phyloP scores from a whole-genome alignment of 2,329 filamentous ascomycete species.

The Sarocladium brachiariae region DNA sequence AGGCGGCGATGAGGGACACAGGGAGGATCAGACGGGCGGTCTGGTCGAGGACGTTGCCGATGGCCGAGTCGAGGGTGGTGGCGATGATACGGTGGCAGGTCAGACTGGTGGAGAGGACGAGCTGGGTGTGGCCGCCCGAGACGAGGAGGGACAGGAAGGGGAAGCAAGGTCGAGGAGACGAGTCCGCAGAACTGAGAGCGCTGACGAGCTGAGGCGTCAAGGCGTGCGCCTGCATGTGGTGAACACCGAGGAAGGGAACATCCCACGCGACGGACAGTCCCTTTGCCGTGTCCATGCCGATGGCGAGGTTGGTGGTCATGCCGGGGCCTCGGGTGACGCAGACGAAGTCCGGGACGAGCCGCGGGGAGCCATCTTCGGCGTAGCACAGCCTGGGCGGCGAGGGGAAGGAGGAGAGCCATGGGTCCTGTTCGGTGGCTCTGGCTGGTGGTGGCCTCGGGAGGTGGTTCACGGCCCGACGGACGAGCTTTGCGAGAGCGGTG shows the following conservation, averaged over 20 bases:
- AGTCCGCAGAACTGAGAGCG: slow-evolving; percentile 39
- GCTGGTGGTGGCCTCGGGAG: slow-evolving; percentile 34
- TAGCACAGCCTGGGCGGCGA: slow-evolving; percentile 9
- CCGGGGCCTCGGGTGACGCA: slow-evolving; percentile 85
- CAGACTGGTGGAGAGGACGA: slow-evolving; percentile 66
- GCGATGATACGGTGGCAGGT: slow-evolving; percentile 68
- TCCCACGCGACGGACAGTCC: slow-evolving; percentile 79
- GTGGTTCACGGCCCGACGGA: slow-evolving; percentile 53
- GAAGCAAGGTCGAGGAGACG: slow-evolving; percentile 48
- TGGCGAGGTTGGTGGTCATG: slow-evolving; percentile 71
- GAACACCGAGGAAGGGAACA: slow-evolving; percentile 75
- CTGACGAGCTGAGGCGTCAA: slow-evolving; percentile 74
- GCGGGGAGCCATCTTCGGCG: slow-evolving; percentile 15
- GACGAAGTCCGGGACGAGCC: slow-evolving; percentile 68
- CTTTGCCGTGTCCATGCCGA: slow-evolving; percentile 79
- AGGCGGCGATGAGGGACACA: slow-evolving; percentile 40
- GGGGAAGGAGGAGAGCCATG: too few relatives aligned
- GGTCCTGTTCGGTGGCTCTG: slow-evolving; percentile 1
- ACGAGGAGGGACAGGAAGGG: slow-evolving; percentile 86
- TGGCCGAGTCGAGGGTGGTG: slow-evolving; percentile 69
- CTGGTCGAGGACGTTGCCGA: slow-evolving; percentile 89
- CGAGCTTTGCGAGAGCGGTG: slow-evolving; percentile 58
- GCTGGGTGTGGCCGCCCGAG: slow-evolving; percentile 85
- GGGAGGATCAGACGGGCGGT: slow-evolving; percentile 72
- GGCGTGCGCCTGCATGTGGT: slow-evolving; percentile 97